phyloP scores from a whole-genome alignment of 129 eudicot genomes.

The Rutidosis leptorrhynchoides region DNA sequence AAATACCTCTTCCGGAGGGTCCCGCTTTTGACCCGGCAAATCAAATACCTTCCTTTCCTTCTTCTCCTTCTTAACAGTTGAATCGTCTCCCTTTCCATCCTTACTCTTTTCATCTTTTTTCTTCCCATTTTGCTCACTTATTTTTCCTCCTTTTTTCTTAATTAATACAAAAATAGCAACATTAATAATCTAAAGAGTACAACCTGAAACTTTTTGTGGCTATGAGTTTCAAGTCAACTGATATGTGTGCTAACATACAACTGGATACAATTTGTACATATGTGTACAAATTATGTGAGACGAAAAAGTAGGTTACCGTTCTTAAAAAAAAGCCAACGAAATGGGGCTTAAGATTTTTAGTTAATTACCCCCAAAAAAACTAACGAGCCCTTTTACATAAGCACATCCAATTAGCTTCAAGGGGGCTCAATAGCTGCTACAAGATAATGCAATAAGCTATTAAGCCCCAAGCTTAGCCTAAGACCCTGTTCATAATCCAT shows the following conservation, averaged over 20 bases:
- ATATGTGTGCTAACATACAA: too few relatives aligned
- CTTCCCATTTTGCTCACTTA: conserved; percentile 45
- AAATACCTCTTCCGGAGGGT: conserved; percentile 84
- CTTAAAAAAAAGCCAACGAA: background rate
- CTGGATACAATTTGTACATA: background rate
- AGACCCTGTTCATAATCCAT: background rate
- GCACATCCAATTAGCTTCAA: background rate
- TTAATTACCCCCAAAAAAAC: background rate
- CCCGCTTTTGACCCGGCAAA: conserved; percentile 92
- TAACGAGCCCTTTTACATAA: background rate
- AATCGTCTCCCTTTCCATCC: conserved; percentile 34
- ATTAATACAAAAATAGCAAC: conserved; percentile 16
- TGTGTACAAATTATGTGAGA: background rate
- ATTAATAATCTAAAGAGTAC: conserved; percentile 17
- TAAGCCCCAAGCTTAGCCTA: background rate
- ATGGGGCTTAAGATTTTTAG: background rate
- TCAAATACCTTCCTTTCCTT: conserved; percentile 70
- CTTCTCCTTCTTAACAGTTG: conserved; percentile 43
- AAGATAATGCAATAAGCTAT: background rate
- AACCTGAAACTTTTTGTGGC: conserved; percentile 9
- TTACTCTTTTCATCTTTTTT: conserved; percentile 45
- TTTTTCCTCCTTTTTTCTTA: conserved; percentile 43
- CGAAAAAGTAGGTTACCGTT: background rate
- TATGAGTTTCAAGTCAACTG: too few relatives aligned
- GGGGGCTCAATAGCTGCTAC: background rate